Percentiles rank a stretch among this genome's conserved stretches.
Evolutionary conservation across 495 filamentous ascomycete genomes (phyloP).

Genomic region (Hypoxylon fuscum): DNA sequence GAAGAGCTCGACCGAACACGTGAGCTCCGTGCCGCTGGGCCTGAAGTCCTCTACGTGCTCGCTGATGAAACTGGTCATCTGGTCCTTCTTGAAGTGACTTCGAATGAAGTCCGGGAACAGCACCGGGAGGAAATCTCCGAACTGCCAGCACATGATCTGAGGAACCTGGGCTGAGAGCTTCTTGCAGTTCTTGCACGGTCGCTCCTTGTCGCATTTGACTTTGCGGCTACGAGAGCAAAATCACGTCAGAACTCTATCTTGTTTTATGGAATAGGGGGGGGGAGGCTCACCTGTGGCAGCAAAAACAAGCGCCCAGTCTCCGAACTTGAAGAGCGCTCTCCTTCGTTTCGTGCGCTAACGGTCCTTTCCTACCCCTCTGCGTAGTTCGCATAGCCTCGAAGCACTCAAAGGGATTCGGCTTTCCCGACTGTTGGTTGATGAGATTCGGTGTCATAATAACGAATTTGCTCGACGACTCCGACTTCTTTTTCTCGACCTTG

Average conservation of each 20-base stretch:
- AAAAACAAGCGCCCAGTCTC: conserved; percentile 59
- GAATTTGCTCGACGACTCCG: conserved; percentile 51
- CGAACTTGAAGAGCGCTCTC: conserved; percentile 57
- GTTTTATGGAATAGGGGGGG: conserved; percentile 14
- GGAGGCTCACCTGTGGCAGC: conserved; percentile 52
- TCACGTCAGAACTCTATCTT: conserved; percentile 18
- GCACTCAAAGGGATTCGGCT: conserved; percentile 58
- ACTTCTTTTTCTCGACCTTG: conserved; percentile 50
- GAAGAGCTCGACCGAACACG: conserved; percentile 53
- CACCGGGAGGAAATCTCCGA: conserved; percentile 53
- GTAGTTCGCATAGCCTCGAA: conserved; percentile 55
- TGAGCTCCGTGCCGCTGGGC: conserved; percentile 44
- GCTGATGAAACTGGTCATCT: conserved; percentile 53
- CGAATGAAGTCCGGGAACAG: conserved; percentile 61
- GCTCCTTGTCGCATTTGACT: conserved; percentile 56
- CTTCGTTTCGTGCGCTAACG: conserved; percentile 56
- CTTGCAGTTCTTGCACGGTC: conserved; percentile 58
- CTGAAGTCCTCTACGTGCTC: conserved; percentile 54
- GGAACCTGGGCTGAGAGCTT: conserved; percentile 54
- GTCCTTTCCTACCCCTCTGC: conserved; percentile 58
- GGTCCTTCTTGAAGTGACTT: conserved; percentile 53
- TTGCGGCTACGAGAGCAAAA: conserved; percentile 42
- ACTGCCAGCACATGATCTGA: conserved; percentile 58
- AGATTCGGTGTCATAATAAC: conserved; percentile 58
- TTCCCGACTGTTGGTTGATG: conserved; percentile 53